Evolutionary conservation across 148 eudicot genomes (phyloP), one percentile per base, ranked within the genome.

Genomic region (Fagopyrum esculentum): DNA sequence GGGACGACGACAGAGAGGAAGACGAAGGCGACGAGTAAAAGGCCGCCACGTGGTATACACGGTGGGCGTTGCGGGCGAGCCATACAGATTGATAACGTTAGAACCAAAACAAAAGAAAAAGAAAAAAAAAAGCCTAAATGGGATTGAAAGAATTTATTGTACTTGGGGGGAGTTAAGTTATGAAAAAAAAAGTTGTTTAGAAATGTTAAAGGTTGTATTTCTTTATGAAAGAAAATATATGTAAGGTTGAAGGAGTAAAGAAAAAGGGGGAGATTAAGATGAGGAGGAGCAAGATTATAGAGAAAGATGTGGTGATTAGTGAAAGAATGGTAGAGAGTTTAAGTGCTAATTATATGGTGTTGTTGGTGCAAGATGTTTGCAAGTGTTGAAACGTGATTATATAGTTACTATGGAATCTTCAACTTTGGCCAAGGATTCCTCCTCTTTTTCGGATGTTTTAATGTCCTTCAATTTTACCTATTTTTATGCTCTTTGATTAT

Each of bases 301-400:
- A 29, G 68, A 60, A 60, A 19, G 9, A 17, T 60, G 40, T 60
- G 66, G 66, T 60, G 40, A 5, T 22, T 17, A 9, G 6, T 56
- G 5, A 6, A 6, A 56, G 19, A 56, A 56, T 3, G 3, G 11
- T 9, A 7, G 61, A 56, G 29, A 9, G 40, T 29, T 61, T 61
- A 29, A 26, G 43, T 26, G 43, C 30, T 7, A 29, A 61, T 61
- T 22, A 2, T 61, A 22, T 61, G 13, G 43, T 13, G 11, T 3
- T 57, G 29, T 56, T n/a, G 9, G n/a, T 57, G 63, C 15, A 61
- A 61, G 68, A 61, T 61, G 68, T 61, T 61, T 61, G 68, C 68
- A 17, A 29, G 22, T 9, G 15, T 61, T n/a, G 16, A 61, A 61
- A 26, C 29, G 30, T 29, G 5, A 61, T 26, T 61, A 61, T 29